Conservation (phyloP, 2,329 filamentous ascomycete species). For the Fusarium penzigii region DNA sequence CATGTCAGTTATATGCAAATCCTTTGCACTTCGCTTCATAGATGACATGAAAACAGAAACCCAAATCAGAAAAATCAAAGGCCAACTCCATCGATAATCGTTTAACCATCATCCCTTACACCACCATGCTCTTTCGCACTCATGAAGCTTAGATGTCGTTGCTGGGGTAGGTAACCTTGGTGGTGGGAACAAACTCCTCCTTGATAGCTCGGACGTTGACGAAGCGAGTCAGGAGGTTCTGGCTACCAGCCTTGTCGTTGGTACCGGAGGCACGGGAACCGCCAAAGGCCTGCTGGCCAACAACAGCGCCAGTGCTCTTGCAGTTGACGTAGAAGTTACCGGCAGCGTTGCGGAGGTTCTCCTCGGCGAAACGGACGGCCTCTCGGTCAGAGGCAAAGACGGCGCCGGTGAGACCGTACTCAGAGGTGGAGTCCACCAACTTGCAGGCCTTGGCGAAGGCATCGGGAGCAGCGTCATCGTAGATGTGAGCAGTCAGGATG, state of each 20-base stretch:
- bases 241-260: conserved; percentile 72
- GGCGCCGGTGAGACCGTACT: conserved; percentile 77
- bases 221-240: conserved; percentile 64
- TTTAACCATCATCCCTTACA: not conserved
- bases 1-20: not conserved
- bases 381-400: conserved; percentile 72
- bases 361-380: conserved; percentile 67
- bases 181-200: conserved; percentile 71
- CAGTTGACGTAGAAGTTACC: conserved; percentile 88
- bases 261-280: conserved; percentile 68
- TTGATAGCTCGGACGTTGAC: conserved; percentile 69
- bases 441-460: conserved; percentile 62
- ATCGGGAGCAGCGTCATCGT: conserved; percentile 64
- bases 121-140: not conserved
- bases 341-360: conserved; percentile 69
- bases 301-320: conserved; percentile 75
- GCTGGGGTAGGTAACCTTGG: conserved; percentile 68
- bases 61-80: not conserved
- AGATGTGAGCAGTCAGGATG: conserved; percentile 72
- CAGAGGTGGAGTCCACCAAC: conserved; percentile 69
- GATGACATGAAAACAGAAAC: not conserved
- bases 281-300: conserved; percentile 73
- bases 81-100: too few species aligned
- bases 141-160: conserved; percentile 57
- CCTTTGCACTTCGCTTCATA: not conserved